Percentiles rank a stretch among this genome's conserved stretches.
These are phyloP conservation scores for Candida wancherniae DNA, from an alignment of 805 yeast species.

Conservation along the genomic window DNA sequence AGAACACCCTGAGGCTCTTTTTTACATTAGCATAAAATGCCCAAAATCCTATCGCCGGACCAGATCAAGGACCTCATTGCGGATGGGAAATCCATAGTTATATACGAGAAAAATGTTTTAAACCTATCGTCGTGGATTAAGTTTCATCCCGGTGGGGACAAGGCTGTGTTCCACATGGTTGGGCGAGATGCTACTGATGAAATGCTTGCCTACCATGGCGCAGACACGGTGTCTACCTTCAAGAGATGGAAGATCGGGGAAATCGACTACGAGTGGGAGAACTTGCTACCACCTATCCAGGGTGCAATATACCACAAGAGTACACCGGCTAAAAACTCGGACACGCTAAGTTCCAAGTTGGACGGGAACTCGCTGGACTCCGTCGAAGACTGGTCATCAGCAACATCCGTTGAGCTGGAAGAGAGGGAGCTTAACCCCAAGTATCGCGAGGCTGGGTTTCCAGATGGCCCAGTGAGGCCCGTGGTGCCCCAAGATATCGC, in stretches of 20 bases:
- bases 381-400: constrained; percentile 11
- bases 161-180: constrained; percentile 75
- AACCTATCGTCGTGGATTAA: constrained; percentile 67
- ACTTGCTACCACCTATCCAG: constrained; percentile 83
- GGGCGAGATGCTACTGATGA: constrained; percentile 92
- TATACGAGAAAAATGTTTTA: constrained; percentile 56
- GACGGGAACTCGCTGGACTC: constrained; percentile 7
- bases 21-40: no score
- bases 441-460: constrained; percentile 30
- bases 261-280: constrained; percentile 63
- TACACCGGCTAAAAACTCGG: background rate
- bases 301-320: constrained; percentile 48
- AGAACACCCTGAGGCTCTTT: no score
- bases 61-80: constrained; percentile 58
- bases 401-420: constrained; percentile 13
- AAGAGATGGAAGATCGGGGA: constrained; percentile 60
- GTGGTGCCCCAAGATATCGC: constrained; percentile 47
- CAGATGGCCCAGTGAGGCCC: constrained; percentile 42
- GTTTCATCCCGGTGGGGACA: constrained; percentile 86
- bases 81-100: constrained; percentile 64
- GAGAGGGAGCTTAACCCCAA: constrained; percentile 1
- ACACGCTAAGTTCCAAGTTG: constrained; percentile 5
- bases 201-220: constrained; percentile 76
- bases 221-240: constrained; percentile 50
- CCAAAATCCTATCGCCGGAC: constrained; percentile 18